Conservation (phyloP, 192 early-diverging fungal genomes). For the Phycomyces blakesleeanus region DNA sequence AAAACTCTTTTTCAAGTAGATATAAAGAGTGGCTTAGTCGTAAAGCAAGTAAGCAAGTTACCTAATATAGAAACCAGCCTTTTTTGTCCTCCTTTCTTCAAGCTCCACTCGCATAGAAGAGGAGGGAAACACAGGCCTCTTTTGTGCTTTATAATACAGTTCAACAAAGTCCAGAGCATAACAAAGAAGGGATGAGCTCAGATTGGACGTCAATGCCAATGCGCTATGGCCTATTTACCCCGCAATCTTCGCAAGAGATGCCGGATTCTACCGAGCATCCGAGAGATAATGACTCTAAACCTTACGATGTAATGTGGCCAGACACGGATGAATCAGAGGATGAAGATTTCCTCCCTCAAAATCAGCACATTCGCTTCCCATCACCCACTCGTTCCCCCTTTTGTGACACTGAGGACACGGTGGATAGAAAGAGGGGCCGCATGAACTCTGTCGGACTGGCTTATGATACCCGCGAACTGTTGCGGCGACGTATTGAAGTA, state of each 20-base stretch:
- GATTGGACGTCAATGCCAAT: not conserved
- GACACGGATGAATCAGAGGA: constrained; percentile 28
- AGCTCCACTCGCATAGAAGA: no score
- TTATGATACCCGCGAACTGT: constrained; percentile 4
- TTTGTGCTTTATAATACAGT: no score
- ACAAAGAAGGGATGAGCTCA: not conserved
- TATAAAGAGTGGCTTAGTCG: no score
- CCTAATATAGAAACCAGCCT: no score
- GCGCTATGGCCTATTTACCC: not conserved
- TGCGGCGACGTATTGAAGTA: not conserved
- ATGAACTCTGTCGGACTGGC: constrained; percentile 16
- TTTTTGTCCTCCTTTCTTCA: no score
- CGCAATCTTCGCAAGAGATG: not conserved
- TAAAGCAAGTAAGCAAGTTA: no score
- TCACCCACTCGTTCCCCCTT: constrained; percentile 4
- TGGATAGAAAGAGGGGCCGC: constrained; percentile 10
- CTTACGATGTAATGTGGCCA: constrained; percentile 10
- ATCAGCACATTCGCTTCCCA: constrained; percentile 3
- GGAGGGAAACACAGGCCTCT: no score
- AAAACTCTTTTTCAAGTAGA: no score
- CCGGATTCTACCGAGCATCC: no score
- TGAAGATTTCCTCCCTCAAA: constrained; percentile 23
- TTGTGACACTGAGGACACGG: not conserved
- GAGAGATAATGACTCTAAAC: no score
- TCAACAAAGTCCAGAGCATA: no score